Conservation (phyloP, 2,329 filamentous ascomycete species). For the Cladophialophora psammophila region DNA sequence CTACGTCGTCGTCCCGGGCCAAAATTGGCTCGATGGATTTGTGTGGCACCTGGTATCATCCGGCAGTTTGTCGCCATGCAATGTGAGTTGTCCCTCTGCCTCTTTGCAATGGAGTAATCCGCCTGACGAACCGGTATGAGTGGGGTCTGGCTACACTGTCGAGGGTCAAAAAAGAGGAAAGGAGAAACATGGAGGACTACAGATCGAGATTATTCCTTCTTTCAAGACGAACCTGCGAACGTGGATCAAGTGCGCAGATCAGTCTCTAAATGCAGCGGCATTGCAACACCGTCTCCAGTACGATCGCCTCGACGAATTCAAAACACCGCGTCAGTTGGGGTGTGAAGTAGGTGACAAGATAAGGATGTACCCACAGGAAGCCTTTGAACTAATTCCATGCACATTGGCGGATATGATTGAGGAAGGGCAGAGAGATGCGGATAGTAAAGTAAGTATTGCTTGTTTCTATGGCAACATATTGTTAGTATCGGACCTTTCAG, state of each 20-base stretch:
- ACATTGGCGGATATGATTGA: not conserved
- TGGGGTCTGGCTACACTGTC: slow-evolving; percentile 49
- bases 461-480: not conserved
- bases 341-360: not conserved
- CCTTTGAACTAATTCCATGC: not conserved
- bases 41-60: slow-evolving; percentile 46
- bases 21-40: slow-evolving; percentile 55
- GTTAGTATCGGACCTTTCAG: not conserved
- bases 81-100: slow-evolving; percentile 40
- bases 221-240: not conserved
- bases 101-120: slow-evolving; percentile 27
- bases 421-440: not conserved
- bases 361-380: not conserved
- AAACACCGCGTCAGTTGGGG: not conserved
- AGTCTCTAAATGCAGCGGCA: not conserved
- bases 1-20: slow-evolving; percentile 52
- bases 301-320: not conserved
- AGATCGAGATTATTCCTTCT: slow-evolving; percentile 54
- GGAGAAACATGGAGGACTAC: slow-evolving; percentile 53
- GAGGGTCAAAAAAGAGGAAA: slow-evolving; percentile 56
- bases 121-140: not conserved
- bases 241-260: not conserved
- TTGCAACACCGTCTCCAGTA: not conserved
- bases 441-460: not conserved
- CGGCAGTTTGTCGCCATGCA: slow-evolving; percentile 59